Evolutionary conservation across 495 filamentous ascomycete species (phyloP).

Genomic region (Parmelia sp.): DNA sequence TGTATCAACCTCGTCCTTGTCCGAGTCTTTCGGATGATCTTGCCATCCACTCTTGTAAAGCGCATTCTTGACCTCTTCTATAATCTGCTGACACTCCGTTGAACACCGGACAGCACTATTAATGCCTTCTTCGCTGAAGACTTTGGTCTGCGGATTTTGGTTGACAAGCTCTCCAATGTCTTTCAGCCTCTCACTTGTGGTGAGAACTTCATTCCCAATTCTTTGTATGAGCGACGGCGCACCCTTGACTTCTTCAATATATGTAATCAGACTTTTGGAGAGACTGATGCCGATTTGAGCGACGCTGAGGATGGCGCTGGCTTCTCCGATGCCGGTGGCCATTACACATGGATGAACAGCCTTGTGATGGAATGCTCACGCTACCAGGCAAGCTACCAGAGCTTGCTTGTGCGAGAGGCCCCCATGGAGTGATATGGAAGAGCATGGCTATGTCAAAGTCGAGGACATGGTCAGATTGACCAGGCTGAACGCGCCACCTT

Average conservation of each 20-base stretch:
- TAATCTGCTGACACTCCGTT: slow-evolving; percentile 14
- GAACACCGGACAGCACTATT: slow-evolving; percentile 19
- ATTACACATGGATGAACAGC: not conserved
- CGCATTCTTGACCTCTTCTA: slow-evolving; percentile 8
- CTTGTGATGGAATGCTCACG: not conserved
- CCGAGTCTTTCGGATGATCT: not conserved
- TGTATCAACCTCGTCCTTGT: slow-evolving; percentile 10
- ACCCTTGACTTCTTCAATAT: slow-evolving; percentile 16
- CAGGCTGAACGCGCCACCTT: not conserved
- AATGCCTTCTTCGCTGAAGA: slow-evolving; percentile 16
- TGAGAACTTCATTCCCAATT: slow-evolving; percentile 7
- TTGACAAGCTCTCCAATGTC: slow-evolving; percentile 13
- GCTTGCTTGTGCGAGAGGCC: not conserved
- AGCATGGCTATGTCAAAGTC: not conserved
- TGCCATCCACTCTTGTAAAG: slow-evolving; percentile 15
- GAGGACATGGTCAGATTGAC: no score
- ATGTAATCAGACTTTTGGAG: slow-evolving; percentile 14
- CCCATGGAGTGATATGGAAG: not conserved
- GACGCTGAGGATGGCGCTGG: slow-evolving; percentile 20
- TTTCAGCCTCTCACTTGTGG: slow-evolving; percentile 17
- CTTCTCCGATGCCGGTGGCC: slow-evolving; percentile 32
- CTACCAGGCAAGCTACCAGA: not conserved
- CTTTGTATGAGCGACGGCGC: slow-evolving; percentile 15
- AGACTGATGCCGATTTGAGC: slow-evolving; percentile 22
- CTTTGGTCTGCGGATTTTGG: slow-evolving; percentile 8